A percentile compares a stretch with the other conserved stretches of the same genome.
phyloP scores from a whole-genome alignment of 306 rosid species.

The Begonia peltatifolia region DNA sequence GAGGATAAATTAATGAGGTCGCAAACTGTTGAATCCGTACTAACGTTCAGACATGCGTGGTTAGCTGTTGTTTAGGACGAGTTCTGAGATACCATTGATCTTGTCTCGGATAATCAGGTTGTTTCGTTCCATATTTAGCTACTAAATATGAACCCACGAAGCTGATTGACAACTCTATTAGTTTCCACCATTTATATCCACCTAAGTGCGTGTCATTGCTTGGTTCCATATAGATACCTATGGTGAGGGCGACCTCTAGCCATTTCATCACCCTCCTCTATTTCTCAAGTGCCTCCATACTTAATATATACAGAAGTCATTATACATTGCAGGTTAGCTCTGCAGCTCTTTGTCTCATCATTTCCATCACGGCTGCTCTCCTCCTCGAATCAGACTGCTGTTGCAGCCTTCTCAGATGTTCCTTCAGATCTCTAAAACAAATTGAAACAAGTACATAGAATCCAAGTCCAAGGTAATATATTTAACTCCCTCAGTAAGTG shows the following conservation, averaged over 20 bases:
- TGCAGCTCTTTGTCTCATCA: slow-evolving; percentile 99
- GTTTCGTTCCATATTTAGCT: slow-evolving; percentile 14
- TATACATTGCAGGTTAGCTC: slow-evolving; percentile 58
- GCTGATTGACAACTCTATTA: slow-evolving; percentile 23
- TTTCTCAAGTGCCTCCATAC: not conserved
- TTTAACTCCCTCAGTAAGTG: not conserved
- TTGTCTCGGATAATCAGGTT: slow-evolving; percentile 12
- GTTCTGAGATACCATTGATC: slow-evolving; percentile 14
- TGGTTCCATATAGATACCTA: slow-evolving; percentile 7
- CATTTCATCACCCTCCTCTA: too few relatives aligned
- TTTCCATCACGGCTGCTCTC: slow-evolving; percentile 97
- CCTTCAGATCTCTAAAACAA: slow-evolving; percentile 62
- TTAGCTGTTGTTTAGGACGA: slow-evolving; percentile 27
- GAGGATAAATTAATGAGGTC: slow-evolving; percentile 42
- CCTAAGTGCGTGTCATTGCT: slow-evolving; percentile 8
- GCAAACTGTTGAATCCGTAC: slow-evolving; percentile 8
- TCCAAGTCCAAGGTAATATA: slow-evolving; percentile 1
- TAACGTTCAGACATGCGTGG: slow-evolving; percentile 5
- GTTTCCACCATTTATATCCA: slow-evolving; percentile 10
- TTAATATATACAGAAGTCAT: slow-evolving; percentile 31
- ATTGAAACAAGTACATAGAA: not conserved
- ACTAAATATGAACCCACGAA: slow-evolving; percentile 12
- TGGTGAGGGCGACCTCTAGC: too few relatives aligned
- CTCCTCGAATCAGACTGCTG: slow-evolving; percentile 94
- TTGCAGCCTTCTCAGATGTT: slow-evolving; percentile 87